Evolutionary conservation across 768 basidiomycete species (phyloP).

Genomic region (Naganishia randhawae): DNA sequence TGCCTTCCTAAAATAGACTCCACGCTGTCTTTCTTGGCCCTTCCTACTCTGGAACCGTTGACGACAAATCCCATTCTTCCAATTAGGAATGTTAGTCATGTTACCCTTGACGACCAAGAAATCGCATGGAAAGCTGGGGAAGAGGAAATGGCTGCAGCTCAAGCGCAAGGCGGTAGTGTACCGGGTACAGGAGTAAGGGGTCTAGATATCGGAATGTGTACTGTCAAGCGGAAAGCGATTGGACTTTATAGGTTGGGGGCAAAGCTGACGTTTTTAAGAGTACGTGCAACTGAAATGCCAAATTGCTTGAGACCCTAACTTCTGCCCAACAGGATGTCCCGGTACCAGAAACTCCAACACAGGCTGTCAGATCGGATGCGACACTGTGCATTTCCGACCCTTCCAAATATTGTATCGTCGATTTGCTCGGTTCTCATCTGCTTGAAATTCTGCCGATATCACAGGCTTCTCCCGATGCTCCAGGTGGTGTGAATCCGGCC

Average conservation of each 20-base stretch:
- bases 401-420: constrained; percentile 70
- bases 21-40: constrained; percentile 67
- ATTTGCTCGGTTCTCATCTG: constrained; percentile 67
- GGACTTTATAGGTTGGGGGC: constrained; percentile 48
- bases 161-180: neutral
- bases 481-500: constrained; percentile 59
- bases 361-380: constrained; percentile 56
- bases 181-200: constrained; percentile 7
- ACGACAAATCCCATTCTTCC: constrained; percentile 64
- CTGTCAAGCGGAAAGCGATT: constrained; percentile 48
- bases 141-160: constrained; percentile 1
- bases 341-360: constrained; percentile 42
- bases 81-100: constrained; percentile 70
- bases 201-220: constrained; percentile 46
- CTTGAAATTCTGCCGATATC: constrained; percentile 74
- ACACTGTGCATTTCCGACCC: constrained; percentile 70
- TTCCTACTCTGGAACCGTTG: constrained; percentile 75
- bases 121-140: constrained; percentile 50
- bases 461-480: constrained; percentile 55
- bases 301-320: neutral
- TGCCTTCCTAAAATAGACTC: constrained; percentile 43
- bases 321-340: constrained; percentile 45
- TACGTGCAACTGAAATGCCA: neutral
- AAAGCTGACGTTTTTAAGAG: constrained; percentile 40
- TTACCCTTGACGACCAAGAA: constrained; percentile 72